Base-by-base conservation (phyloP, 1,139 yeast genomes). In the Yamadazyma mexicana region DNA sequence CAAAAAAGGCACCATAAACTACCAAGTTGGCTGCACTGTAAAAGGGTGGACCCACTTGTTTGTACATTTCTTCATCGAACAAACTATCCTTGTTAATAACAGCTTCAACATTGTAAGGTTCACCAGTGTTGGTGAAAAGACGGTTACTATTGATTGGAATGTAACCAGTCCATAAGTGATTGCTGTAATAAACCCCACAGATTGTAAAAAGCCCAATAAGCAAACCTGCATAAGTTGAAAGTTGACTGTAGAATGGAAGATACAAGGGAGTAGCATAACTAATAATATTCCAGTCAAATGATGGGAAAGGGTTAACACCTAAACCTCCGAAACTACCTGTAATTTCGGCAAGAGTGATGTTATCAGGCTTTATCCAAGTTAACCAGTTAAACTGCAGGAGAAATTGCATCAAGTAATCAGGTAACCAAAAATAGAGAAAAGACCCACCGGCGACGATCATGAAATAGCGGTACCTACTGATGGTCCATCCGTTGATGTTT, bases 1-100 rank as follows among this genome's bases (percentile, higher is more conserved):
- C 63, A 46, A 66, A 67, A 41, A 58, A 58, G 3, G 73, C 69
- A 1, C 73, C 74, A 44, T 68, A 68, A 5, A 62, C 38, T 3
- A 68, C 67, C 42, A 68, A 54, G 45, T 64, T 66, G 2, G 78
- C 83, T 6, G 86, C 85, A 23, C 77, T 53, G 55, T 77, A 80
- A 49, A 66, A 80, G 11, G 85, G 84, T 1, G 79, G 78, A 1
- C 81, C 77, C 42, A 70, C 66, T 23, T 54, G 42, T 42, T 67
- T 59, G 45, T 73, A 73, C 47, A 68, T 70, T 12, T 39, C 51
- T 28, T 56, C 38, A 43, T 63, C 67, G 43, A 69, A 63, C 20
- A 48, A 41, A 46, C 56, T 61, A 3, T 56, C 50, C 0, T 51
- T 56, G 42, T 61, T 55, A 34, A 68, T 49, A 29, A 69, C 60